Base-by-base conservation (phyloP, 225 moss, liverwort and hornwort genomes). In the Bryoerythrophyllum caledonicum region DNA sequence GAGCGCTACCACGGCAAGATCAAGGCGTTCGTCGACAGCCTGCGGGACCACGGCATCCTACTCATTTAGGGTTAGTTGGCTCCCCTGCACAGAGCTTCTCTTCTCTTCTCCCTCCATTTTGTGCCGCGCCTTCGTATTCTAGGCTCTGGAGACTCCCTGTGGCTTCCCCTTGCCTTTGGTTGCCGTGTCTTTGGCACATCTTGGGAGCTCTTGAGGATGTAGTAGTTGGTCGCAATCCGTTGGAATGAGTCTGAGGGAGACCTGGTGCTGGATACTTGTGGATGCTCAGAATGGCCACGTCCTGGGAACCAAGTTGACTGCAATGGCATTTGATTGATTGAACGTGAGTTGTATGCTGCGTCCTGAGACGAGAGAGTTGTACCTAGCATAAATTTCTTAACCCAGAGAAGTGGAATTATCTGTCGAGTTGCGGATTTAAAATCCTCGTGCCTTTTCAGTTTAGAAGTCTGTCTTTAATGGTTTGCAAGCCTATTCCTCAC, bases 1-100 rank as follows among this genome's bases (percentile, higher is more conserved):
- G 82, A 92, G 63, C 72, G 80, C 63, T 92, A 90, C 76, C 90
- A 92, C 41, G 92, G 88, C 37, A 92, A 92, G 64, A 84, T 88
- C 17, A 88, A 79, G 73, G 92, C 90, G 2, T 82, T 92, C 41
- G 66, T 91, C 5, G 91, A 89, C 64, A 87, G 81, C 56, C 74
- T 91, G 8, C 73, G 89, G 54, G 89, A 79, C 26, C 82, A 80
- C 57, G 91, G 91, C 40, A 83, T 91, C 25, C 77, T 74, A 78
- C 83, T 91, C 24, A 85, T 89, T 37, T 91, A 82, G 81, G 21
- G 40, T 15, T 63, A 46, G 20, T 28, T 35, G 40, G 69, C 57
- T 13, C 19, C 46, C 38, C 19, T 44, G 57, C 32, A 20, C 10
- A 51, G 38, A 12, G 54, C 10, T 49, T 23, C 26, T 35, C 26